Evolutionary conservation across 2,329 filamentous ascomycete genomes (phyloP), one percentile per base, ranked within the genome.

Genomic region (Huntiella bhutanensis): DNA sequence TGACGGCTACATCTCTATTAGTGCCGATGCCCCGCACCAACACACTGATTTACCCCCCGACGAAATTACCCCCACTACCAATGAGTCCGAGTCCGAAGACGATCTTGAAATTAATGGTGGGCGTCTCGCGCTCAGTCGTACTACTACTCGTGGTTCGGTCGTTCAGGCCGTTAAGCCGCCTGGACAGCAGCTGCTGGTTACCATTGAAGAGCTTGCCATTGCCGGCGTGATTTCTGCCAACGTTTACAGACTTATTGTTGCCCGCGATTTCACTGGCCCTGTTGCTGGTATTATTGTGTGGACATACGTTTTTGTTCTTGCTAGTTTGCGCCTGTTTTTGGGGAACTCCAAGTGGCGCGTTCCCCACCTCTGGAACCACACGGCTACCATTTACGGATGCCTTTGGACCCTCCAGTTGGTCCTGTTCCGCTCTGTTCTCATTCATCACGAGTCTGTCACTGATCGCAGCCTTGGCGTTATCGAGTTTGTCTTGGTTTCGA

Each of bases 321-420:
- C 78, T 11, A 73, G 76, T 15, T 63, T 86, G 38, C 78, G 91
- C 33, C 65, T 95, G 55, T 77, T 62, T 62, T 75, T 69, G 62
- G 79, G 60, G 60, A 75, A 65, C 62, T 75, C 64, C 55, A 75
- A 67, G 69, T 84, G 64, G 71, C 72, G 60, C 60, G 59, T 91
- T 11, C 79, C 81, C 6, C 70, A 73, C 49, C 65, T 96, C 6
- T 98, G 91, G 91, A 87, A 88, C 58, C 91, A 98, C 61, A 96
- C 91, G 0, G 82, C 85, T 15, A 64, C 71, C 52, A 75, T 98
- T 46, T 98, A 98, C 61, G 71, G 73, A 46, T 66, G 77, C 46
- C 80, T 87, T 59, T 98, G 88, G 85, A 56, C 91, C 4, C 78
- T 87, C 56, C 69, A 71, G 6, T 52, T 88, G 17, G 66, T 85